phyloP scores from a whole-genome alignment of 1,139 yeast species.

The Pichia sp. region DNA sequence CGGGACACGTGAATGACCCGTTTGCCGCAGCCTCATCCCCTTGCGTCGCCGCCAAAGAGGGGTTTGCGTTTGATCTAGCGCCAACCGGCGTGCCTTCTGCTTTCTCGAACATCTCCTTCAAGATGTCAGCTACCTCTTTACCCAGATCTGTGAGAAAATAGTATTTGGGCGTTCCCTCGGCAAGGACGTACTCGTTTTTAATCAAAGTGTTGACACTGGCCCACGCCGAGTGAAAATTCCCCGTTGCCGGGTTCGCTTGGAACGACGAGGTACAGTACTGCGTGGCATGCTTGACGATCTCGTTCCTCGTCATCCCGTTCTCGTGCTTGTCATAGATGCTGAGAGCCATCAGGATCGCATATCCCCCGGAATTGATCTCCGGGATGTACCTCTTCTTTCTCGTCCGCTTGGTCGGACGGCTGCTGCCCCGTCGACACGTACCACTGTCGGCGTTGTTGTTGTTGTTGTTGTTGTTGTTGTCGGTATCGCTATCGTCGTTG shows the following conservation, averaged over 20 bases:
- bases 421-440: neutral
- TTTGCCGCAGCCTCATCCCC: neutral
- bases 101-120: slow-evolving; percentile 39
- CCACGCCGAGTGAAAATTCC: slow-evolving; percentile 79
- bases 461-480: neutral
- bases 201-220: slow-evolving; percentile 58
- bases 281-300: slow-evolving; percentile 53
- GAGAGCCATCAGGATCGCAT: slow-evolving; percentile 71
- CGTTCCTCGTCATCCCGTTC: slow-evolving; percentile 57
- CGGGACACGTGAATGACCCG: neutral
- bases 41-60: neutral
- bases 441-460: neutral
- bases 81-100: neutral
- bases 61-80: neutral
- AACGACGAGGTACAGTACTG: slow-evolving; percentile 65
- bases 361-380: slow-evolving; percentile 75
- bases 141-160: slow-evolving; percentile 77
- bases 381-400: slow-evolving; percentile 60
- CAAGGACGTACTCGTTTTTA: slow-evolving; percentile 57
- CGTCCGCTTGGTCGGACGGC: slow-evolving; percentile 25
- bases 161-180: slow-evolving; percentile 55
- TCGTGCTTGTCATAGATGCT: slow-evolving; percentile 47
- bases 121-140: slow-evolving; percentile 51
- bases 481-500: neutral
- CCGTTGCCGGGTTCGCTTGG: slow-evolving; percentile 54